Evolutionary conservation across 768 basidiomycete genomes (phyloP), one percentile per base, ranked within the genome.

Genomic region (Russula earlei): DNA sequence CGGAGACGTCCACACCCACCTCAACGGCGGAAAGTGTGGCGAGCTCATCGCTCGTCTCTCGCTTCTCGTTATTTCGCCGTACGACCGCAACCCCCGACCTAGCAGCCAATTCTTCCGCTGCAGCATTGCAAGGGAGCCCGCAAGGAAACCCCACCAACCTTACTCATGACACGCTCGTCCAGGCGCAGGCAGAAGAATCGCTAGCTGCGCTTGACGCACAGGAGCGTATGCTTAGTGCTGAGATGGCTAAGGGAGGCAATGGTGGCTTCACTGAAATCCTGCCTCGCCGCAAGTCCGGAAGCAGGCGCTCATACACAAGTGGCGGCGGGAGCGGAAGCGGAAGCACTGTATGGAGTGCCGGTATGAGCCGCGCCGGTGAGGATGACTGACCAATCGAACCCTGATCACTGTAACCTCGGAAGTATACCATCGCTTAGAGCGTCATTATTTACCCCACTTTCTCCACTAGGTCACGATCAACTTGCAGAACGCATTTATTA

Each of bases 331-430:
- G 82, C 61, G 82, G 79, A 11, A 83, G 82, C 61, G 82, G 79
- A 11, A 87, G 86, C 68, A 91, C 89, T 1, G 85, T 91, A 27
- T 91, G 85, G 84, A 91, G 89, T 67, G 88, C 88, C 49, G 88
- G 88, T 31, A 83, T 87, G 83, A 81, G 82, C 62, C 83, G 74
- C 47, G 72, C 77, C 25, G 82, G 73, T 36, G 75, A 74, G 14
- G 70, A 69, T 47, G 67, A 67, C 49, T 72, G 59, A 59, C 40
- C 46, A 15, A 19, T 17, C 14, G 15, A 29, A 48, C 34, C 25
- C 38, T 46, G 43, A 58, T 48, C 47, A 43, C 41, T 49, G 36
- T 53, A 37, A 27, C 14, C 11, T 9, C 33, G 17, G 36, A 49
- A 43, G 44, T 24, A 36, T 33, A n/a, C 11, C 24, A 31, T 43